Conservation (phyloP, 192 early-diverging fungal genomes). For the Backusella tarrabulga region DNA sequence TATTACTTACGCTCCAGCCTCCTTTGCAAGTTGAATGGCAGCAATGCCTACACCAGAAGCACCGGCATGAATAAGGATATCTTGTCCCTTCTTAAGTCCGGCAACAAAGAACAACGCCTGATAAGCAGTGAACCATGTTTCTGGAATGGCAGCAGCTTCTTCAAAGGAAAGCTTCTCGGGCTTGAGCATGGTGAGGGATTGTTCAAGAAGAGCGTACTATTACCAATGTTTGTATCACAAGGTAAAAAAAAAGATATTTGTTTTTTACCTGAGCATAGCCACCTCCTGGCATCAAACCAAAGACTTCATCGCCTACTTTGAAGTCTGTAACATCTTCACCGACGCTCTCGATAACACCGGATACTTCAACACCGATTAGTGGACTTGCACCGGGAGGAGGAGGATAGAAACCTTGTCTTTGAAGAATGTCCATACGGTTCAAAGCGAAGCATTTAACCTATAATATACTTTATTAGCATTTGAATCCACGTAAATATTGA, state of each 20-base stretch:
- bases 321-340: slow-evolving; percentile 46
- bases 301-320: slow-evolving; percentile 66
- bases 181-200: slow-evolving; percentile 56
- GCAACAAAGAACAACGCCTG: slow-evolving; percentile 67
- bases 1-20: slow-evolving; percentile 46
- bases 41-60: slow-evolving; percentile 74
- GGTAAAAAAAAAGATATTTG: background rate
- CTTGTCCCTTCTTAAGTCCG: slow-evolving; percentile 54
- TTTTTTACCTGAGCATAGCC: slow-evolving; percentile 63
- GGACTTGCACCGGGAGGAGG: slow-evolving; percentile 56
- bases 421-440: slow-evolving; percentile 78
- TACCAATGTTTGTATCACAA: background rate
- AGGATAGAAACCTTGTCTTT: slow-evolving; percentile 73
- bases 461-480: background rate
- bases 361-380: slow-evolving; percentile 75
- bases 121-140: slow-evolving; percentile 79
- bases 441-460: slow-evolving; percentile 60
- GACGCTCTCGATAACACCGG: slow-evolving; percentile 56
- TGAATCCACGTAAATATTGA: background rate
- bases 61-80: slow-evolving; percentile 79
- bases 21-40: slow-evolving; percentile 79
- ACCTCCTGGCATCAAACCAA: slow-evolving; percentile 74
- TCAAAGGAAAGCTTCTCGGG: slow-evolving; percentile 53
- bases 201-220: slow-evolving; percentile 64
- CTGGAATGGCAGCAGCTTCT: slow-evolving; percentile 70